Percentiles rank a stretch among this genome's conserved stretches.
Conservation (phyloP, 2,329 filamentous ascomycete species). For the Catunica adiposa region DNA sequence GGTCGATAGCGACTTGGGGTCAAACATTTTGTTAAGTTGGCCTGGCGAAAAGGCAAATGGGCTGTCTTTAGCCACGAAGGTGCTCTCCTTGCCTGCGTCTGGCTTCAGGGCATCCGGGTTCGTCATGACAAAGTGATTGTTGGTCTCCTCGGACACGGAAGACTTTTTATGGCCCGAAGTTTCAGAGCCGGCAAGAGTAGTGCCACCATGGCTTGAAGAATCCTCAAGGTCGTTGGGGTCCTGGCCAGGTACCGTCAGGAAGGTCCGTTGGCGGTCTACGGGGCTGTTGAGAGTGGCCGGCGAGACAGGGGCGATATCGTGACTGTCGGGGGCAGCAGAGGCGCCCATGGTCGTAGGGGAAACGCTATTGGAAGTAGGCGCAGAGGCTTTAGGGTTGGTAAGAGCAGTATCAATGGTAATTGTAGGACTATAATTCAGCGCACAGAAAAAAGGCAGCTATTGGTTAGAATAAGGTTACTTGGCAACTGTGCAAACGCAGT, state of each 20-base stretch:
- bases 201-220: conserved; percentile 44
- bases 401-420: conserved; percentile 38
- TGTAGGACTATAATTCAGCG: conserved; percentile 27
- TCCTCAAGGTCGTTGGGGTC: conserved; percentile 56
- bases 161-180: conserved; percentile 29
- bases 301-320: conserved; percentile 50
- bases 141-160: conserved; percentile 25
- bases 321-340: conserved; percentile 19
- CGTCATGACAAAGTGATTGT: conserved; percentile 38
- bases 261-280: conserved; percentile 30
- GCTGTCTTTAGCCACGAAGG: conserved; percentile 63
- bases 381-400: conserved; percentile 20
- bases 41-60: conserved; percentile 75
- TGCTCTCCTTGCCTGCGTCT: conserved; percentile 57
- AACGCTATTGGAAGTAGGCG: conserved; percentile 24
- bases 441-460: not conserved
- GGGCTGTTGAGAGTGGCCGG: conserved; percentile 55
- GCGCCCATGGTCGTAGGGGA: conserved; percentile 23
- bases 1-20: conserved; percentile 71
- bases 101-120: conserved; percentile 56
- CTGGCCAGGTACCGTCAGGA: conserved; percentile 52
- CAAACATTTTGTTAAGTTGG: conserved; percentile 71
- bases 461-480: not conserved
- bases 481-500: not conserved
- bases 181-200: conserved; percentile 36